Evolutionary conservation across 768 basidiomycete species (phyloP).

Genomic region (Asterophora lycoperdoides): DNA sequence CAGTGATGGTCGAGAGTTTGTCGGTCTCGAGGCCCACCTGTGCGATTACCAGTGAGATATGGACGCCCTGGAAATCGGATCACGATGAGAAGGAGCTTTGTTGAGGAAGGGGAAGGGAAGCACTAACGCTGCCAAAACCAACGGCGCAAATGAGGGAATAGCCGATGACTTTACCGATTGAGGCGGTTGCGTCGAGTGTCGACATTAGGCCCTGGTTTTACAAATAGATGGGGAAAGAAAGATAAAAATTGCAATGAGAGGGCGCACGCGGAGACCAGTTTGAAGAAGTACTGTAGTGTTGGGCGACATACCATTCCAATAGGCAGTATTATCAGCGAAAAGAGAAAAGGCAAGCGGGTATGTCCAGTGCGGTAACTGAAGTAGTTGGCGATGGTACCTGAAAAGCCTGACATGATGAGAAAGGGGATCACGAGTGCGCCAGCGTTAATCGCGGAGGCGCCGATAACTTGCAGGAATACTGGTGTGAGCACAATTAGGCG

Average conservation of each 20-base stretch:
- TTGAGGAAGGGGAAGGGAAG: background rate
- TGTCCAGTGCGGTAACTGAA: slow-evolving; percentile 13
- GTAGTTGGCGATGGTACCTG: slow-evolving; percentile 17
- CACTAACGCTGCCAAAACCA: slow-evolving; percentile 22
- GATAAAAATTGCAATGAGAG: background rate
- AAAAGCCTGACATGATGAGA: slow-evolving; percentile 16
- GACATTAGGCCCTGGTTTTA: slow-evolving; percentile 20
- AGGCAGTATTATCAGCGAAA: slow-evolving; percentile 15
- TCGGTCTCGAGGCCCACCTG: slow-evolving; percentile 22
- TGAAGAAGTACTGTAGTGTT: background rate
- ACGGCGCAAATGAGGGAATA: slow-evolving; percentile 20
- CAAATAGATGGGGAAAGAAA: background rate
- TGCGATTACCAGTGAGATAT: slow-evolving; percentile 20
- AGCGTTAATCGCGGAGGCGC: slow-evolving; percentile 16
- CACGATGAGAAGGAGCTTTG: background rate
- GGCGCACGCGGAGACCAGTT: background rate
- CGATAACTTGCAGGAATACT: slow-evolving; percentile 24
- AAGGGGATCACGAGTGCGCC: slow-evolving; percentile 23
- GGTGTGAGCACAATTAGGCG: background rate
- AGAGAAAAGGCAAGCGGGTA: slow-evolving; percentile 11
- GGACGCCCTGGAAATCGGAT: slow-evolving; percentile 15
- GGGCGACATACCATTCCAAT: slow-evolving; percentile 18
- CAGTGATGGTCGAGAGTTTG: slow-evolving; percentile 23
- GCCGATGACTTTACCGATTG: slow-evolving; percentile 19
- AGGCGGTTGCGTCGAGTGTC: slow-evolving; percentile 19